A percentile compares a stretch with the other conserved stretches of the same genome.
phyloP scores from a whole-genome alignment of 164 flowering plant genomes.

The Vitis riparia region DNA sequence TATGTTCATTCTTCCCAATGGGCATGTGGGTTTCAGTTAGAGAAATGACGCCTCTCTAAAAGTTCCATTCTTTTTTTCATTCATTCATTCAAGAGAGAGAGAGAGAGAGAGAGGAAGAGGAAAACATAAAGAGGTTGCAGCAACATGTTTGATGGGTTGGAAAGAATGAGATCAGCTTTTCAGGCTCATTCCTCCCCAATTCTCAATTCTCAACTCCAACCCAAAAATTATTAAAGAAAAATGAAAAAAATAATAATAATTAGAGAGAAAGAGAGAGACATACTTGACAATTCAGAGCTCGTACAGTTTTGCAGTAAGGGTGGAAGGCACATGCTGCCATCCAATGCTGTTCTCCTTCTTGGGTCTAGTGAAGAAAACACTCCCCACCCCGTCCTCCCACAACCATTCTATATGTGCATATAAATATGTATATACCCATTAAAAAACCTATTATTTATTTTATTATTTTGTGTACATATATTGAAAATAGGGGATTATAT shows the following conservation, averaged over 20 bases:
- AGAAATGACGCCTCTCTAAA: conserved; percentile 12
- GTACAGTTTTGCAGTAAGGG: conserved; percentile 41
- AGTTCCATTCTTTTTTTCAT: not conserved
- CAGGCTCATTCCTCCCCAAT: conserved; percentile 4
- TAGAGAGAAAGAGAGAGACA: conserved; percentile 4
- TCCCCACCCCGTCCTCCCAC: too few species aligned
- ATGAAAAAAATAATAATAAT: not conserved
- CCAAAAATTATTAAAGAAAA: too few species aligned
- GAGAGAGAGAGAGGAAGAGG: conserved; percentile 11
- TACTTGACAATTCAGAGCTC: conserved; percentile 11
- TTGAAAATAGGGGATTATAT: too few species aligned
- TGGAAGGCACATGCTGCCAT: conserved; percentile 48
- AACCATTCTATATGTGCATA: too few species aligned
- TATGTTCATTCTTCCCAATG: not conserved
- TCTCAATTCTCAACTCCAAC: too few species aligned
- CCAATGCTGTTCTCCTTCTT: conserved; percentile 6
- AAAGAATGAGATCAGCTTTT: conserved; percentile 29
- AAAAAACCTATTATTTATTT: too few species aligned
- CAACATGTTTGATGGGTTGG: conserved; percentile 32
- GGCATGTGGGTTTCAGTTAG: conserved; percentile 1
- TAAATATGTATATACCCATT: too few species aligned
- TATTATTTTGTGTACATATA: too few species aligned
- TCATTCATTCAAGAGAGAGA: not conserved
- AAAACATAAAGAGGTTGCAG: too few species aligned
- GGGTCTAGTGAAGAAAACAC: conserved; percentile 27